Conservation (phyloP, 352 stramenopile species). For the Globisporangium mamillatum region DNA sequence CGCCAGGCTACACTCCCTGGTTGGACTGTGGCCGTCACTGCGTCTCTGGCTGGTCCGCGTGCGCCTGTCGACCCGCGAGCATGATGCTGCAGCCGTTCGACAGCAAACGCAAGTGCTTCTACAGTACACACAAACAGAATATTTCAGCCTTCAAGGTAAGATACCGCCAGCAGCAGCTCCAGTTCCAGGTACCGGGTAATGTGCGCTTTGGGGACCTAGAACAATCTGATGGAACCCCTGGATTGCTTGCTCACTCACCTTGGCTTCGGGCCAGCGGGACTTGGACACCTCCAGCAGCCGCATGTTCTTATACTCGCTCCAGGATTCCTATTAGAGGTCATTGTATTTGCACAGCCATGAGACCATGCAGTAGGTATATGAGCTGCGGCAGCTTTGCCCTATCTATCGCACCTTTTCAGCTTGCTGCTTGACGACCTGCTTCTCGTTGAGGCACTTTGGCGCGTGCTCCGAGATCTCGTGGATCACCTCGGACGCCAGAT, state of each 20-base stretch:
- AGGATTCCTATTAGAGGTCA: conserved; percentile 36
- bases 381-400: no score
- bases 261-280: conserved; percentile 59
- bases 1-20: background rate
- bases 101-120: conserved; percentile 62
- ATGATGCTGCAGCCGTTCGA: conserved; percentile 82
- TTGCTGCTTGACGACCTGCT: conserved; percentile 45
- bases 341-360: background rate
- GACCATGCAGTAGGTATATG: background rate
- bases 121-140: background rate
- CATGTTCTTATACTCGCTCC: conserved; percentile 66
- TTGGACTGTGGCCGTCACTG: background rate
- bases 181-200: background rate
- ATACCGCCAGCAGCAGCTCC: background rate
- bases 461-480: conserved; percentile 46
- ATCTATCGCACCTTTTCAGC: conserved; percentile 26
- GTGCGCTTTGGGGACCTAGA: background rate
- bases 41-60: background rate
- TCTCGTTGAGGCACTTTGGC: conserved; percentile 59
- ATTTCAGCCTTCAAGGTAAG: background rate
- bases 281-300: conserved; percentile 71
- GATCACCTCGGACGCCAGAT: conserved; percentile 53
- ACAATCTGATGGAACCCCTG: background rate
- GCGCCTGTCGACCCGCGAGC: conserved; percentile 20
- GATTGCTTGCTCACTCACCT: conserved; percentile 20